Evolutionary conservation across 306 rosid genomes (phyloP).

Genomic region (Quercus engelmannii): DNA sequence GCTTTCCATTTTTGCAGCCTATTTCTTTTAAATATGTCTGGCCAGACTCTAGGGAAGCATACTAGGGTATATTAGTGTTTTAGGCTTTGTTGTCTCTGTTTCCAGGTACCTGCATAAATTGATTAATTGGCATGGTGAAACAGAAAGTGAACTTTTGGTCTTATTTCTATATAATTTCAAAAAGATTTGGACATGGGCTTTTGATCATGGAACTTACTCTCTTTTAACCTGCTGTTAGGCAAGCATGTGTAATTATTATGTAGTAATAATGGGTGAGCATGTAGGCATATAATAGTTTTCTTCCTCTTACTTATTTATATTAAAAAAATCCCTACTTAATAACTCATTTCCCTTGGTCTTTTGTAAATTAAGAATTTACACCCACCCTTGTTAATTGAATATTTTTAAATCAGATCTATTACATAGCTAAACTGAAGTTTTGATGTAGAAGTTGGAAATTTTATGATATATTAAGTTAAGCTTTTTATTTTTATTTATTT

Average conservation of each 20-base stretch:
- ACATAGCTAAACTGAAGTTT: neutral
- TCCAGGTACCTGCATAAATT: neutral
- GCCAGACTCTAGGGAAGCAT: neutral
- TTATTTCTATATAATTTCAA: neutral
- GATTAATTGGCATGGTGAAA: neutral
- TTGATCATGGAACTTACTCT: neutral
- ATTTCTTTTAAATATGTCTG: neutral
- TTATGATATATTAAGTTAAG: neutral
- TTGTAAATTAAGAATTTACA: neutral
- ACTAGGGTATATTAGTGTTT: neutral
- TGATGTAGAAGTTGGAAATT: neutral
- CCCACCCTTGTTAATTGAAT: neutral
- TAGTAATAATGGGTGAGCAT: neutral
- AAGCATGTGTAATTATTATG: neutral
- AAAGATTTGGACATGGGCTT: neutral
- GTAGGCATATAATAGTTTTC: neutral
- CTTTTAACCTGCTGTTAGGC: neutral
- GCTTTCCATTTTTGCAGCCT: slow-evolving; percentile 1
- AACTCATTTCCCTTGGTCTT: neutral
- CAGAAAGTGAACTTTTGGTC: neutral
- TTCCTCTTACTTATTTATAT: neutral
- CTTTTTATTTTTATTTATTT: neutral
- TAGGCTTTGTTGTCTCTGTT: neutral
- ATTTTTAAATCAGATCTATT: neutral
- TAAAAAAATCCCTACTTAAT: neutral